Base-by-base conservation (phyloP, 495 filamentous ascomycete species). In the Elaphomyces granulatus region DNA sequence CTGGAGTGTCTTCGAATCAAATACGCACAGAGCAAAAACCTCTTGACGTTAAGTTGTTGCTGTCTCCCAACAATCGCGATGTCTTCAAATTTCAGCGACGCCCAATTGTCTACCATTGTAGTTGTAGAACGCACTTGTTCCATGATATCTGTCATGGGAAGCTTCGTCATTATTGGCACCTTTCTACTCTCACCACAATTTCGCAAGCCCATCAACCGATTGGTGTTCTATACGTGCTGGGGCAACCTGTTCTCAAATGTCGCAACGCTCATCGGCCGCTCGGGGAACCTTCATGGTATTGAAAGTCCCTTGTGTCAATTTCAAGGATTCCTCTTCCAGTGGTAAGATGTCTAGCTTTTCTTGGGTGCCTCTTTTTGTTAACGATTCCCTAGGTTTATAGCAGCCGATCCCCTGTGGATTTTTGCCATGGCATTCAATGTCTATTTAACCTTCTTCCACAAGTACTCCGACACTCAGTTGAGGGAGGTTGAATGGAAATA, bases 341-440 rank as follows among this genome's bases (percentile, higher is more conserved):
- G 80, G 86, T 87, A 19, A 36, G 58, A 45, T n/a, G 12, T 4
- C 8, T 20, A 15, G 20, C 8, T n/a, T 2, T 10, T 35, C 16
- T 21, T 23, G 8, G 23, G 9, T 21, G 14, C 7, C 20, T 6
- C 3, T 35, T 10, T 8, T 32, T 35, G 10, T 32, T 59, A 42
- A 49, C 47, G 38, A 33, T 36, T 33, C 19, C 20, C 18, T 47
- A 88, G 81, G 72, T 84, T 86, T 42, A 64, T 66, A 58, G 61
- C 81, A 1, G 82, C 83, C 2, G 84, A 92, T 61, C 79, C 83
- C 2, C 63, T 78, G 32, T 86, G 81, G 81, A 79, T 80, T 1
- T 65, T 88, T 34, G 80, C 80, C 36, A 94, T 94, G 86, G 83
- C 85, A 2, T 66, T 80, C 42, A 94, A 93, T 50, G 85, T 94